Base-by-base conservation (phyloP, 2,329 filamentous ascomycete genomes). In the Fusarium robinianum region DNA sequence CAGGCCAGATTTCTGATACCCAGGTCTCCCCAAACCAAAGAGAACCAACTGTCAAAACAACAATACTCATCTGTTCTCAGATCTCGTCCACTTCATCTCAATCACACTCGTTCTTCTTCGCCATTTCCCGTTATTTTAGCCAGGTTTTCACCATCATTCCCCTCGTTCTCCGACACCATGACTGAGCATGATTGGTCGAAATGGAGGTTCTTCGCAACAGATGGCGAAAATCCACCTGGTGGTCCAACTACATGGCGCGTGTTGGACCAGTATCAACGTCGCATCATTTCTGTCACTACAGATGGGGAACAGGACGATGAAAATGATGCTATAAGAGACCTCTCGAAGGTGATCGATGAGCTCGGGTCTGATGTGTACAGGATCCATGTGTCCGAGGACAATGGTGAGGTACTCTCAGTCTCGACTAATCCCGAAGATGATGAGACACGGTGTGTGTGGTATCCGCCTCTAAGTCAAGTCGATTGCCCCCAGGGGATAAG, bases 271-370 rank as follows among this genome's bases (percentile, higher is more conserved):
- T 60, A 65, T 31, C 58, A 63, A 25, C 50, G 64, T 22, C 61
- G 59, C n/a, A 27, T 61, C 10, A 32, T 66, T 25, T 53, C 62
- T 3, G 59, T 65, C 21, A 64, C 57, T 14, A 63, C 65, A 52
- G 62, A 64, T 14, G 57, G 51, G 14, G 61, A 61, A 12, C 51
- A 41, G 3, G 49, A 53, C 6, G 40, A 21, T 6, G 51, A 27
- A 45, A 50, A 52, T 26, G 34, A 36, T 11, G 60, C 61, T 15
- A 48, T 63, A 8, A 47, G 57, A 41, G 41, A 63, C 8, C 53
- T 64, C 17, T 42, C 41, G 9, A 60, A 54, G 26, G 34, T 60
- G 27, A 50, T 58, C 8, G 49, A 60, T 30, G 4, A 32, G 23
- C 40, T 64, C 5, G 16, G 19, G 11, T 38, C 51, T 5, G 43